phyloP scores from a whole-genome alignment of 805 yeast species.

The Myxozyma geophila region DNA sequence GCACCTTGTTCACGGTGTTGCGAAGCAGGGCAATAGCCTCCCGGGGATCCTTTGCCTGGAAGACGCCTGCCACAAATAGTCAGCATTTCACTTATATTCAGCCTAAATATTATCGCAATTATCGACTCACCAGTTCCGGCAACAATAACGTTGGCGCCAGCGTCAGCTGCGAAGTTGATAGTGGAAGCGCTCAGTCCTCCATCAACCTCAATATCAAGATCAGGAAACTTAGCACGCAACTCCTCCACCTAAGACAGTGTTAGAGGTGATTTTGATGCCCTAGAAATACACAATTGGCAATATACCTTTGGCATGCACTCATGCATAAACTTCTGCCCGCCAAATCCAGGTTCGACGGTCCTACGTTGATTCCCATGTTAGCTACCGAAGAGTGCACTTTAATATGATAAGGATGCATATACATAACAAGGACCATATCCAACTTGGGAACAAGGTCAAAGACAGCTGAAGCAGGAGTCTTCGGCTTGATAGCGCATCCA shows the following conservation, averaged over 20 bases:
- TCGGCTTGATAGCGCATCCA: constrained; percentile 93
- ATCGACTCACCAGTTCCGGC: constrained; percentile 65
- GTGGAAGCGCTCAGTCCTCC: constrained; percentile 93
- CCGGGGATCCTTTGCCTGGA: constrained; percentile 78
- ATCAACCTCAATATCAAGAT: constrained; percentile 90
- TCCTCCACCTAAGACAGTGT: constrained; percentile 51
- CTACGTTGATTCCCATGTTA: constrained; percentile 5
- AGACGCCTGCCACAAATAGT: constrained; percentile 56
- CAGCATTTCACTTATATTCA: not conserved
- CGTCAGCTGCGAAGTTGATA: constrained; percentile 84
- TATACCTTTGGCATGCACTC: constrained; percentile 91
- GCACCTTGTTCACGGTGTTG: constrained; percentile 54
- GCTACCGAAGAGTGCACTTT: not conserved
- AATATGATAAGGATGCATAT: not conserved
- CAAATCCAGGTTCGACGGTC: constrained; percentile 98
- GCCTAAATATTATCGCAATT: not conserved
- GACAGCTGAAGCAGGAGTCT: constrained; percentile 82
- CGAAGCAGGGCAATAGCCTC: constrained; percentile 75
- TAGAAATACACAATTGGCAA: no score
- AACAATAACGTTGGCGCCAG: constrained; percentile 97
- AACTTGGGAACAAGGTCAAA: constrained; percentile 73
- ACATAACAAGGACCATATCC: constrained; percentile 95
- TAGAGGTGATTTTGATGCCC: not conserved
- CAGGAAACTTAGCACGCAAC: constrained; percentile 73
- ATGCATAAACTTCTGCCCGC: constrained; percentile 95